Evolutionary conservation across 352 stramenopile species (phyloP), one percentile per base, ranked within the genome.

Genomic region (Phytophthora europaea): DNA sequence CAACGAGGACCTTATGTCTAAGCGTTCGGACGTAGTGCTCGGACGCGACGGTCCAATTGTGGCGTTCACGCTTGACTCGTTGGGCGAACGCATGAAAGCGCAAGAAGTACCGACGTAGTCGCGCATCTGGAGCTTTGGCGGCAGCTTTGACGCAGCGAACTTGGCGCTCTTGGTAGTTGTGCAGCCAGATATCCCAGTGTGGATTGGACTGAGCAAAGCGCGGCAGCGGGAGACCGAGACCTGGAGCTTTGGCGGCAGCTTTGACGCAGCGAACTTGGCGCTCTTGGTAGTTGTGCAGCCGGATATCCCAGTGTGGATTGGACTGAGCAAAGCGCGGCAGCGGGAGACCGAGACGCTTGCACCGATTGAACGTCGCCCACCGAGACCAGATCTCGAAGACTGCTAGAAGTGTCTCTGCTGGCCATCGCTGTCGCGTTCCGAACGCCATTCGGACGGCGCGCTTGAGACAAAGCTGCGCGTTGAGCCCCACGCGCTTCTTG

Each of bases 111-210:
- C 88, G 82, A 16, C 69, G 65, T 60, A 93, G 82, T 40, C 79
- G 70, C 10, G 84, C 79, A 15, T 80, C 60, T 15, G 87, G 87
- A 3, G 84, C 82, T 61, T 84, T 82, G 0, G 87, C 80, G 2
- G 75, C 72, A 4, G 85, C 87, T 56, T 92, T 93, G 16, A 95
- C 77, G 38, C 81, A 80, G 15, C 88, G 87, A n/a, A 95, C 77
- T 62, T 94, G 84, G 1, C 87, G 85, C 50, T 92, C 87, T 36
- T 93, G 87, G 71, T 94, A 92, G 53, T 91, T 91, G 71, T 90
- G 79, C 22, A 92, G 60, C 85, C 87, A 94, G 5, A 91, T 73
- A 54, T 91, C 88, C 88, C 88, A 95, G 6, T 89, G 78, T 15
- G 85, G 77, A 38, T 92, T 78, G 1, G 85, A 48, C 22, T 75